Evolutionary conservation across 176 grass and related monocot genomes (phyloP), one percentile per base, ranked within the genome.

Genomic region (Carex littledalei): DNA sequence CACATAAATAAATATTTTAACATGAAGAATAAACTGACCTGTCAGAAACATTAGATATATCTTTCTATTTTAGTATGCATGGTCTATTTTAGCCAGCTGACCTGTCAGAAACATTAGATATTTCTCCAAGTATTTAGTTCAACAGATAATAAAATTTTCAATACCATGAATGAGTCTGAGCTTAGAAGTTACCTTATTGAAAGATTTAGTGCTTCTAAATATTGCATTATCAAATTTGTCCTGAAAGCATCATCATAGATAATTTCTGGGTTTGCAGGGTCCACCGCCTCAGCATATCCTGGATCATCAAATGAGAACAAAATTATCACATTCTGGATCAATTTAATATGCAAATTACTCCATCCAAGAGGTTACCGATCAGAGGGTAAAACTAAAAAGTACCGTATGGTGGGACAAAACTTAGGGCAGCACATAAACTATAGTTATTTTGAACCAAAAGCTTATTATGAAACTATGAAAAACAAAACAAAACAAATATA

Each of bases 151-250:
- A 20, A 79, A 26, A 26, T 26, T 26, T 58, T 31, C 21, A 79
- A 79, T 67, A 14, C 50, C 47, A 31, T 11, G 3, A 8, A 10
- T 2, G 8, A 55, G 10, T 15, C 22, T 29, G 22, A 65, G 63
- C 6, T 29, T 10, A 26, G 22, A 5, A 78, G 17, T 58, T 82
- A 82, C 80, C 80, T 64, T 49, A 82, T 82, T 13, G 80, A 82
- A 66, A 66, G 35, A 82, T 0, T 37, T 10, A 82, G 22, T 24
- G 80, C 58, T 66, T 82, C 80, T 50, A 82, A 82, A 63, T 82
- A 82, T 82, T 82, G 17, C 3, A 29, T 13, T 24, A 82, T 13
- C 18, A 63, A 82, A 45, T 66, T 10, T 82, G 66, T 63, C 59
- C 60, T 61, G 18, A 66, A 50, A 82, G 66, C 17, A 66, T 82